A percentile compares a stretch with the other conserved stretches of the same genome.
These are phyloP conservation scores for Crotalaria pallida DNA, from an alignment of 306 rosid species.

Conservation along the genomic window DNA sequence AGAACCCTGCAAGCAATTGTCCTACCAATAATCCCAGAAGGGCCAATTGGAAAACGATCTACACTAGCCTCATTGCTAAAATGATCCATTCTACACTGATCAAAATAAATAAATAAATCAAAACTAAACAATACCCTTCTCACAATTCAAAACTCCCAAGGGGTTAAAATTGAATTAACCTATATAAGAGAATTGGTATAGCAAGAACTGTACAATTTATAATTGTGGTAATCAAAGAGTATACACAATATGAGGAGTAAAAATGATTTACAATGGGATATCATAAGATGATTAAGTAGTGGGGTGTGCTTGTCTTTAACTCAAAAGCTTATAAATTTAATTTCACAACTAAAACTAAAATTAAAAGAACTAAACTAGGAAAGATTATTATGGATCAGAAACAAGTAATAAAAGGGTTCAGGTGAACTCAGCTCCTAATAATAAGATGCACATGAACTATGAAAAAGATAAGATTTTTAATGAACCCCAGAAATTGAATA, in stretches of 20 bases:
- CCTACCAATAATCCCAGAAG: slow-evolving; percentile 72
- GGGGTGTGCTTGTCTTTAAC: neutral
- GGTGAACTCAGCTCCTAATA: slow-evolving; percentile 6
- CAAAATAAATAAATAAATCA: slow-evolving; percentile 4
- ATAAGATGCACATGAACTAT: neutral
- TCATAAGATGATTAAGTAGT: neutral
- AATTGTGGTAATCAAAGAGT: neutral
- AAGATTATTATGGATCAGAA: neutral
- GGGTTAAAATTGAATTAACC: slow-evolving; percentile 6
- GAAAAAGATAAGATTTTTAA: slow-evolving; percentile 1
- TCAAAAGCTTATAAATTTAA: neutral
- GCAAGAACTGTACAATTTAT: neutral
- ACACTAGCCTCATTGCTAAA: slow-evolving; percentile 84
- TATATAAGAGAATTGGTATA: slow-evolving; percentile 2
- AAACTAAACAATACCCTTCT: neutral
- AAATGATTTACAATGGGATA: neutral
- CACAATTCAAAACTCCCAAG: slow-evolving; percentile 11
- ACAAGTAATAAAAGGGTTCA: neutral
- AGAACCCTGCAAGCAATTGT: slow-evolving; percentile 77
- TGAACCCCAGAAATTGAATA: slow-evolving; percentile 11
- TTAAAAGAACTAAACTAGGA: neutral
- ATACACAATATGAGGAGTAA: neutral
- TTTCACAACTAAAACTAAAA: neutral
- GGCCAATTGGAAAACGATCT: slow-evolving; percentile 81
- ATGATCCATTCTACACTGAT: slow-evolving; percentile 53